Base-by-base conservation (phyloP, 805 yeast species). In the Myxozyma sirexii region DNA sequence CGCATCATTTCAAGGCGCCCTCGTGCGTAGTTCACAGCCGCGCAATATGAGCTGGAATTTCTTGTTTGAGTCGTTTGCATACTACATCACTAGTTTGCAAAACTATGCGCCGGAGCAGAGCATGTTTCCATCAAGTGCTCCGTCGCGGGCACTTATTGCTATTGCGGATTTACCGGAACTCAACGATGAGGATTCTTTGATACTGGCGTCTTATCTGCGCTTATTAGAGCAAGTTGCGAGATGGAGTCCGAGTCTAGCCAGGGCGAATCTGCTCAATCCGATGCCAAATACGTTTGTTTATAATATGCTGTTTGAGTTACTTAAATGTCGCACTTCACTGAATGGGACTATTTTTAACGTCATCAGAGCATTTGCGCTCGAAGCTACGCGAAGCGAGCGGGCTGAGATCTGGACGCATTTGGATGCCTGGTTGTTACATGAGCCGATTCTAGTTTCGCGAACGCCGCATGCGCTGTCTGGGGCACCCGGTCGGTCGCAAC, bases 121-220 rank as follows among this genome's bases (percentile, higher is more conserved):
- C 31, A 31, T 50, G 31, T 58, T 49, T 33, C 57, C 59, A 1
- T 50, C 59, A 8, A 56, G 56, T n/a, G 48, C 55, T 4, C 57
- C 44, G n/a, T 48, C 63, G 10, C 44, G 60, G 13, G 24, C 60
- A n/a, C 51, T 60, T 4, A 47, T 61, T n/a, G 52, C 66, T 7
- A 53, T 62, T 4, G 57, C 68, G 7, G 71, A 79, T 49, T 80
- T 79, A 35, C 79, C 80, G 10, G 90, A 86, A 53, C 76, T 91
- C 33, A 87, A 88, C 37, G 96, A 90, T 64, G 97, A 91, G 70
- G 87, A 92, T 0, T 75, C 89, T 6, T 80, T 90, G 6, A 84
- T 88, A 54, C 76, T 91, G 5, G 81, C 92, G 0, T 88, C 96
- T 0, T 84, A 88, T 66, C 76, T 90, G 59, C 84, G 88, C 26